A percentile compares a stretch with the other conserved stretches of the same genome.
Conservation (phyloP, 2,329 filamentous ascomycete genomes). For the Fusarium kyushuense region DNA sequence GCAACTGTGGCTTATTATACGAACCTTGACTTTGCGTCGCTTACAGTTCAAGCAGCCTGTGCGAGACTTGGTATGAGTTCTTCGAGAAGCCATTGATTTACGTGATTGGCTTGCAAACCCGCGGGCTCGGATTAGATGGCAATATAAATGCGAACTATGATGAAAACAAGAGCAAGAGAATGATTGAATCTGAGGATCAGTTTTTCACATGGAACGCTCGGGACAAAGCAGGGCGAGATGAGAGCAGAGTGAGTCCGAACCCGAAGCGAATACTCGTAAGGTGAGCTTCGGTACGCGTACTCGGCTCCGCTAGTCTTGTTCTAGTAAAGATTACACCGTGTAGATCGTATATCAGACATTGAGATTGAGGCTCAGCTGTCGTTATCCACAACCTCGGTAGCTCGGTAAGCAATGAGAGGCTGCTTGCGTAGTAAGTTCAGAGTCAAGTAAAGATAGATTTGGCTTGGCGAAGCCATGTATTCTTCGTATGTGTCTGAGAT, state of each 20-base stretch:
- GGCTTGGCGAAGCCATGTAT: background rate
- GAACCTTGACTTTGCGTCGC: slow-evolving; percentile 51
- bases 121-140: slow-evolving; percentile 37
- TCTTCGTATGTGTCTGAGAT: background rate
- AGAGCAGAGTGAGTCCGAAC: slow-evolving; percentile 1
- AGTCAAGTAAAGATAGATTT: background rate
- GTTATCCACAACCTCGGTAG: background rate
- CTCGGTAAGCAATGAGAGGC: background rate
- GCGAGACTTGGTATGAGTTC: slow-evolving; percentile 52
- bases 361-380: slow-evolving; percentile 18
- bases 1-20: slow-evolving; percentile 6
- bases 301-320: slow-evolving; percentile 37
- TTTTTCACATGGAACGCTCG: slow-evolving; percentile 17
- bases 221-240: slow-evolving; percentile 12
- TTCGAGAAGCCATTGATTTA: slow-evolving; percentile 41
- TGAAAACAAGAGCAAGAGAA: slow-evolving; percentile 12
- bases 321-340: background rate
- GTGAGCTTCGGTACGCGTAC: slow-evolving; percentile 35
- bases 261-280: slow-evolving; percentile 44
- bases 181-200: slow-evolving; percentile 2
- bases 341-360: background rate
- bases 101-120: slow-evolving; percentile 22
- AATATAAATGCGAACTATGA: slow-evolving; percentile 11
- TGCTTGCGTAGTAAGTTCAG: background rate
- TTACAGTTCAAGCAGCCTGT: slow-evolving; percentile 51